Conservation (phyloP, 73 alveolate genomes). For the Stentor roeselii region DNA sequence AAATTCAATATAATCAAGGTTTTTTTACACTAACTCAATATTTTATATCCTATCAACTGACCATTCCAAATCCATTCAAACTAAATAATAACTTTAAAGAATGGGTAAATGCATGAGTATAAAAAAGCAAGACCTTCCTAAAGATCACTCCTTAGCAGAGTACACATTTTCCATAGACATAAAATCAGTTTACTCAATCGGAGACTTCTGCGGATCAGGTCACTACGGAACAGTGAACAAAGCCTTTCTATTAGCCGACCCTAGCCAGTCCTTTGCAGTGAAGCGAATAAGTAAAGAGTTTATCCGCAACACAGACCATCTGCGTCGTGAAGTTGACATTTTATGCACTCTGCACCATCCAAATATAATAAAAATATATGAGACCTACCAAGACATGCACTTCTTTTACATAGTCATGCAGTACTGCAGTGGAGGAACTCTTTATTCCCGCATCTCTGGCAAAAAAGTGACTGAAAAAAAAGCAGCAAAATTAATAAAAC, state of each 20-base stretch:
- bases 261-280: neutral
- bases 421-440: conserved; percentile 43
- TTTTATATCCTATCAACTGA: too few species aligned
- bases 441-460: conserved; percentile 24
- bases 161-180: neutral
- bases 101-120: neutral
- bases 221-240: neutral
- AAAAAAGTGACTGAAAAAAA: neutral
- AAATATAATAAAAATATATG: conserved; percentile 38
- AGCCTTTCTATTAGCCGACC: neutral
- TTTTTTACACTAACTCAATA: too few species aligned
- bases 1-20: too few species aligned
- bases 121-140: neutral
- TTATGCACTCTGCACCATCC: conserved; percentile 44
- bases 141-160: conserved; percentile 4
- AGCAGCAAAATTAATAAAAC: conserved; percentile 52
- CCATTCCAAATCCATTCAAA: too few species aligned
- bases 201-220: neutral
- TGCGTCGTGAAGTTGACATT: conserved; percentile 40
- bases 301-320: neutral
- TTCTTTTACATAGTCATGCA: conserved; percentile 43
- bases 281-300: neutral
- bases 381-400: conserved; percentile 34
- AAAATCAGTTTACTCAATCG: neutral
- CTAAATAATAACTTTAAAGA: too few species aligned